These are phyloP conservation scores for Clonostachys byssicola DNA, from an alignment of 2,329 filamentous ascomycete genomes.

Conservation along the genomic window DNA sequence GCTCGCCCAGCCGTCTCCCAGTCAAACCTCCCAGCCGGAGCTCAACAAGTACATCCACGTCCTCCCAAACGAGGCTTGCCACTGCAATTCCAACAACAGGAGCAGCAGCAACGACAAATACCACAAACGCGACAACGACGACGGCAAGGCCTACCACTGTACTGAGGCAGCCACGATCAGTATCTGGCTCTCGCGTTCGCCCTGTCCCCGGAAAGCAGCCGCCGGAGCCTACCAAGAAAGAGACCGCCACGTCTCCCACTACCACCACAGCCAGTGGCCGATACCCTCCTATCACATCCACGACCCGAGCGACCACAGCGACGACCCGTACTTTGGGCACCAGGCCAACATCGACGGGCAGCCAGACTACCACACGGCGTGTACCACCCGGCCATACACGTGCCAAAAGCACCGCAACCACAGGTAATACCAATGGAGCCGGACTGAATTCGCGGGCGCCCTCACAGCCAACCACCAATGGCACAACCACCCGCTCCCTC, in stretches of 20 bases:
- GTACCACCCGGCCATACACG: constrained; percentile 16
- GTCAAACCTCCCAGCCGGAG: constrained; percentile 35
- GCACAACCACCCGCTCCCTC: constrained; percentile 3
- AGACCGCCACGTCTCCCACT: constrained; percentile 3
- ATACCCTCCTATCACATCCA: constrained; percentile 26
- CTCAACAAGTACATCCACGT: constrained; percentile 12
- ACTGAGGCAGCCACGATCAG: not conserved
- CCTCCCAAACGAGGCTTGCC: not conserved
- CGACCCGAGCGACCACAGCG: constrained; percentile 11
- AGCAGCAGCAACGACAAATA: not conserved
- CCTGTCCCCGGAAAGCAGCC: not conserved
- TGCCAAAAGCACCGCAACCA: constrained; percentile 20
- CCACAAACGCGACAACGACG: not conserved
- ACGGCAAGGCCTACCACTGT: constrained; percentile 2
- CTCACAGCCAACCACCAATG: constrained; percentile 21
- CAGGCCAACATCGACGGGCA: constrained; percentile 21
- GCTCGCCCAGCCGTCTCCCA: constrained; percentile 46
- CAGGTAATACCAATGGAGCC: constrained; percentile 8
- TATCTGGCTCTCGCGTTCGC: not conserved
- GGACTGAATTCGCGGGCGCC: constrained; percentile 13
- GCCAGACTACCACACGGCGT: constrained; percentile 10
- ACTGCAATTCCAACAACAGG: too few relatives aligned
- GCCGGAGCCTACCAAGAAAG: constrained; percentile 7
- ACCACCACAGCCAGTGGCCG: constrained; percentile 8
- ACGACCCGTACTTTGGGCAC: not conserved